Base-by-base conservation (phyloP, 495 filamentous ascomycete genomes). In the Monascus purpureus region DNA sequence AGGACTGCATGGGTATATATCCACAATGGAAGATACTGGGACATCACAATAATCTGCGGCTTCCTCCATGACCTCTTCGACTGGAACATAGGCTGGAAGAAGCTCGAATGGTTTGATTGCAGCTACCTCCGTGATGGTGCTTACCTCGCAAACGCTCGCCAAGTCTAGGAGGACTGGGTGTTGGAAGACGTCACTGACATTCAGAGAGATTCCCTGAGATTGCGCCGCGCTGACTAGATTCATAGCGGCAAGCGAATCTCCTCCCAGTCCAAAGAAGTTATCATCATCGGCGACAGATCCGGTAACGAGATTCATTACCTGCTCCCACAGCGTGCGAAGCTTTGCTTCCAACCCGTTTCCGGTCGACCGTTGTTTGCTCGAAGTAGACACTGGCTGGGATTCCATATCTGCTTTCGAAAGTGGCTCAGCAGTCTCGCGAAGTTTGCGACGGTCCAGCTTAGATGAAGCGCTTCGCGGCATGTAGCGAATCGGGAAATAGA, bases 1-100 rank as follows among this genome's bases (percentile, higher is more conserved):
- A 8, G 79, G 66, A 4, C 72, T 80, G 56, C 77, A 82, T 5
- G 77, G 76, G 36, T 80, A 83, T 0, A 75, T 47, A 46, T 84
- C 65, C 0, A 29, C 17, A 8, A 80, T 57, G 0, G 49, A 33
- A 0, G 63, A 49, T 8, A 47, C 46, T 1, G 49, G 30, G 7
- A 75, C 38, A 5, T 30, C 15, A 29, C 68, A 77, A 23, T 56
- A 56, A 1, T 45, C 47, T 8, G 53, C 47, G 8, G 68, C 46
- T 13, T 73, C 68, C 1, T 62, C 47, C 15, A 73, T 13, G 3
- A 69, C 38, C 2, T 41, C 39, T 3, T 52, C 42, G 1, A 48
- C 25, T 2, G 40, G 11, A 2, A 47, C 31, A 6, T 40, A 45
- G 20, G 41, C 26, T 1, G 50, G 46, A 3, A 77, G 33, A 6